Evolutionary conservation across 1,284 basidiomycete genomes (phyloP), one percentile per base, ranked within the genome.

Genomic region (Limonomyces culmigenus): DNA sequence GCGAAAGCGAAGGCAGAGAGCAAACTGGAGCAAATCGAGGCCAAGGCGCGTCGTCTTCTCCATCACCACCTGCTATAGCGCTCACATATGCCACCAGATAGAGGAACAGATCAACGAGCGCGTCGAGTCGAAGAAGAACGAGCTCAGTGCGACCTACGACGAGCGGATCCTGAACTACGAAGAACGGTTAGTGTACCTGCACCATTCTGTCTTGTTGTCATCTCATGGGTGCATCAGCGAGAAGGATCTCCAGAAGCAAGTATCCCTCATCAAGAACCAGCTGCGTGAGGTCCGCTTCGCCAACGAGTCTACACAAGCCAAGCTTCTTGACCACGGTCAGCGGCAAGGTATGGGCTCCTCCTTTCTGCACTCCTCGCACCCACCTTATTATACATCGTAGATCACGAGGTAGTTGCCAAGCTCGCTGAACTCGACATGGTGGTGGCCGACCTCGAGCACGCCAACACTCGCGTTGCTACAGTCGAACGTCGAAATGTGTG

Each of bases 131-230:
- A 92, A 95, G 56, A 88, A 95, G 62, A 89, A 87, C 40, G 92
- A 96, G 57, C 63, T 96, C 10, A 87, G 92, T 44, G 93, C 93
- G 14, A 89, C 86, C 4, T 96, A 95, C 47, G 92, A 97, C 47
- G 93, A 98, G 60, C 78, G 81, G 46, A 68, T 97, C 52, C 68
- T 84, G 39, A 97, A 97, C 53, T 93, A 93, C 45, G 86, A 92
- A 53, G 89, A 95, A 50, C 69, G 89, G 86, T 88, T 43, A 14
- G 62, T 46, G 3, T 16, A n/a, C 19, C 14, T 16, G 18, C 14
- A 14, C 6, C 33, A 21, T 16, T 15, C 5, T 20, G n/a, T 39
- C n/a, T 4, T 13, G 15, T 32, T 16, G 11, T 35, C 19, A 8
- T 20, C 11, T 36, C 19, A 19, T 18, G 29, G 14, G 33, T 34